Percentiles rank a stretch among this genome's conserved stretches.
Conservation (phyloP, 164 flowering plant genomes). For the Platanus orientalis region DNA sequence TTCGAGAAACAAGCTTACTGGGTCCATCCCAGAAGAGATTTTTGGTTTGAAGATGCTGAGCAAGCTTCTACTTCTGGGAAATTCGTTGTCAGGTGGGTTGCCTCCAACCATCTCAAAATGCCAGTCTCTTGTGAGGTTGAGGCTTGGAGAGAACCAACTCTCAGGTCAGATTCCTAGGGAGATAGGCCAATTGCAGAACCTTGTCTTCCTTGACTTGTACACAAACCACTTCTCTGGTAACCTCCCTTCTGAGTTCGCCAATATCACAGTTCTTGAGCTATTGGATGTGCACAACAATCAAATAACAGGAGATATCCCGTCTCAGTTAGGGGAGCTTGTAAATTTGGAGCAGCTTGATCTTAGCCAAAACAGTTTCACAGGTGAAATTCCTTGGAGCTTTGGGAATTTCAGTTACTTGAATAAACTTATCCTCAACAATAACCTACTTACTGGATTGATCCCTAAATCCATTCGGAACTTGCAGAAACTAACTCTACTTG, state of each 20-base stretch:
- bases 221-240: slow-evolving; percentile 76
- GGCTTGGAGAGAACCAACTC: slow-evolving; percentile 92
- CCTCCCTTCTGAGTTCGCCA: slow-evolving; percentile 73
- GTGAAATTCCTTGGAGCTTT: slow-evolving; percentile 72
- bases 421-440: slow-evolving; percentile 84
- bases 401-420: slow-evolving; percentile 88
- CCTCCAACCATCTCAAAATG: slow-evolving; percentile 62
- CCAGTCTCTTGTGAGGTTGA: slow-evolving; percentile 73
- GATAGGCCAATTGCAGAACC: slow-evolving; percentile 80
- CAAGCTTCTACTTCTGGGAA: slow-evolving; percentile 83
- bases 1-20: slow-evolving; percentile 80
- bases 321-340: slow-evolving; percentile 60
- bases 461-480: slow-evolving; percentile 55
- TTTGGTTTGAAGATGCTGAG: slow-evolving; percentile 81
- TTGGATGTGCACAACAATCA: slow-evolving; percentile 84
- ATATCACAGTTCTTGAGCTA: slow-evolving; percentile 75
- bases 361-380: slow-evolving; percentile 76
- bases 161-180: slow-evolving; percentile 85
- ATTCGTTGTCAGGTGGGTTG: slow-evolving; percentile 65
- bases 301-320: slow-evolving; percentile 74
- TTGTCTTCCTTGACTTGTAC: slow-evolving; percentile 88
- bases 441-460: slow-evolving; percentile 61
- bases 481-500: slow-evolving; percentile 81
- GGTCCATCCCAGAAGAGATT: slow-evolving; percentile 81
- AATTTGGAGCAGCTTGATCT: slow-evolving; percentile 94